These are phyloP conservation scores for Penicillium psychrofluorescens DNA, from an alignment of 495 filamentous ascomycete genomes.

Conservation along the genomic window DNA sequence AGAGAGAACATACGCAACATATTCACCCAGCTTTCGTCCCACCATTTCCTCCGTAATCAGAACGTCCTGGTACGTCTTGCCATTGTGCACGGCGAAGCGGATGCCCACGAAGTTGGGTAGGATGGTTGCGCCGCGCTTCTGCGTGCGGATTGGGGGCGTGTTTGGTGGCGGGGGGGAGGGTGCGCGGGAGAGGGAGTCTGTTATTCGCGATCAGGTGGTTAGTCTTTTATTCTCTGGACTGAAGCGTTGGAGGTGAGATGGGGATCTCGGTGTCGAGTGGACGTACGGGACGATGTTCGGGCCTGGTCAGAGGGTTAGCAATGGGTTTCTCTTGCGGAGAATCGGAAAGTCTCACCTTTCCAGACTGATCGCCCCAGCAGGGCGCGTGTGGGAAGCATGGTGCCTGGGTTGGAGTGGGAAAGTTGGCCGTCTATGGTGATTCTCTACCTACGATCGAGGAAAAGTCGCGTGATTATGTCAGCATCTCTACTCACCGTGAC, in stretches of 20 bases:
- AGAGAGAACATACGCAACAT: constrained; percentile 69
- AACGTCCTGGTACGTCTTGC: constrained; percentile 86
- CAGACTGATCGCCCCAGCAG: constrained; percentile 63
- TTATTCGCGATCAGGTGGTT: not conserved
- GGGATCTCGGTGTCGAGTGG: not conserved
- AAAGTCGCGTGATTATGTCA: constrained; percentile 15
- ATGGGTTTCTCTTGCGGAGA: not conserved
- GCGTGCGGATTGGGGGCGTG: constrained; percentile 72
- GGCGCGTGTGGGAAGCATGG: constrained; percentile 55
- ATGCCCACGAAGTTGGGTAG: constrained; percentile 93
- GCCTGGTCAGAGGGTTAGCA: constrained; percentile 28
- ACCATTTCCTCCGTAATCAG: constrained; percentile 96
- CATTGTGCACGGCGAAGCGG: constrained; percentile 90
- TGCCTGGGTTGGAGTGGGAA: constrained; percentile 15
- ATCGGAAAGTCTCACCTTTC: constrained; percentile 49
- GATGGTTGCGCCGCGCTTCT: constrained; percentile 86
- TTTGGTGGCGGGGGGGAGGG: constrained; percentile 47
- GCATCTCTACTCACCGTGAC: constrained; percentile 2
- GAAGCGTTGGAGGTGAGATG: not conserved
- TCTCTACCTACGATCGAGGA: not conserved
- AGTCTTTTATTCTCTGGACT: not conserved
- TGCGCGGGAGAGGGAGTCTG: constrained; percentile 38
- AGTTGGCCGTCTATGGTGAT: constrained; percentile 11
- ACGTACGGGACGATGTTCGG: constrained; percentile 51
- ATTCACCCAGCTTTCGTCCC: constrained; percentile 94